These are phyloP conservation scores for Astrothelium subdiscretum DNA, from an alignment of 495 filamentous ascomycete genomes.

Conservation along the genomic window DNA sequence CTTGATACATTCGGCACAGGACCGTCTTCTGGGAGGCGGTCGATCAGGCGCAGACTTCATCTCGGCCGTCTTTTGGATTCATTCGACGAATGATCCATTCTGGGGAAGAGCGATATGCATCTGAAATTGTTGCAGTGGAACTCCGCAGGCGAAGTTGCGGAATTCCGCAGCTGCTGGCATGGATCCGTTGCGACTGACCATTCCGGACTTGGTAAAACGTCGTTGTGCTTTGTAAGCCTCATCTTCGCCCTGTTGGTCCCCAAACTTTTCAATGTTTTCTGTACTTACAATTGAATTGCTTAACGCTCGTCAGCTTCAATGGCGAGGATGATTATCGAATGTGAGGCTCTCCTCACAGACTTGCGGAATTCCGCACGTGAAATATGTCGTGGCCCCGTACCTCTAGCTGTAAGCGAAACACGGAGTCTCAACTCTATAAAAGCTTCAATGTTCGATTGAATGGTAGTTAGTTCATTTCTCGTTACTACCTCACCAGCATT, in stretches of 20 bases:
- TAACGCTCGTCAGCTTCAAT: no score
- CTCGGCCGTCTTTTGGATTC: not conserved
- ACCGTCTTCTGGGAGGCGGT: constrained; percentile 42
- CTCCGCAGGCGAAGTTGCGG: not conserved
- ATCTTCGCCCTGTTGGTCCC: not conserved
- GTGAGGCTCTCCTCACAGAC: no score
- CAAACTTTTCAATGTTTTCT: no score
- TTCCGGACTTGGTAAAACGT: constrained; percentile 14
- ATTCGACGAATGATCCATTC: constrained; percentile 6
- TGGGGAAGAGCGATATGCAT: constrained; percentile 5
- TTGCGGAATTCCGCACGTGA: no score
- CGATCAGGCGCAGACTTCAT: constrained; percentile 31
- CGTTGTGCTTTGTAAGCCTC: not conserved
- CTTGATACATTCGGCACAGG: constrained; percentile 39
- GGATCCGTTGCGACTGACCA: constrained; percentile 8
- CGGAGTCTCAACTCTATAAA: no score
- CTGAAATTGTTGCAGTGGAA: not conserved
- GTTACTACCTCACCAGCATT: no score
- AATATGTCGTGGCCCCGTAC: no score
- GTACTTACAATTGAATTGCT: no score
- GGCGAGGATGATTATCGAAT: no score
- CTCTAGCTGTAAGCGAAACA: no score
- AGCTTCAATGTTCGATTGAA: no score
- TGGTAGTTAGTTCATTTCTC: no score
- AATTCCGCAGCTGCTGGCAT: not conserved